Evolutionary conservation across 148 eudicot species (phyloP).

Genomic region (Spergularia bocconei): DNA sequence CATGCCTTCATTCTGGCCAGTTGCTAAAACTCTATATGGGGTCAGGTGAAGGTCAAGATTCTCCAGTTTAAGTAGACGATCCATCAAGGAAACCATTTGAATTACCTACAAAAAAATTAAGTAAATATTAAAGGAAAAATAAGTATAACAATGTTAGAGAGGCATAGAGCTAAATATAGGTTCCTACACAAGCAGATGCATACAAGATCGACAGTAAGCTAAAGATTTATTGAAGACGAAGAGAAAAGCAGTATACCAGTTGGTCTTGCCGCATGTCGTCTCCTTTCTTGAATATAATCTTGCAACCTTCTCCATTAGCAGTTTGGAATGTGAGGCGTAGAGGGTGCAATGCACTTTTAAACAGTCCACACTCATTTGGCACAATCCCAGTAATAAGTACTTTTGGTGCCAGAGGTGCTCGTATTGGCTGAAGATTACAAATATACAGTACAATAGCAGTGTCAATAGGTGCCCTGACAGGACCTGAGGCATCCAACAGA

Average conservation of each 20-base stretch:
- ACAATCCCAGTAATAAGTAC: conserved; percentile 86
- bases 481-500: not conserved
- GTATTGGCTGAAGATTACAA: conserved; percentile 61
- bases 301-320: conserved; percentile 72
- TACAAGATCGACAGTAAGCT: not conserved
- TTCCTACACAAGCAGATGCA: not conserved
- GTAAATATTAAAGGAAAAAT: too few species aligned
- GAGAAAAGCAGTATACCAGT: conserved; percentile 46
- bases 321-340: conserved; percentile 83
- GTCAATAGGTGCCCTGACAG: conserved; percentile 7
- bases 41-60: conserved; percentile 94
- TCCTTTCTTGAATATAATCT: conserved; percentile 95
- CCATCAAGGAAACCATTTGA: conserved; percentile 98
- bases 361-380: conserved; percentile 86
- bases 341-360: conserved; percentile 90
- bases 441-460: not conserved
- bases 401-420: conserved; percentile 82
- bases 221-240: conserved; percentile 10
- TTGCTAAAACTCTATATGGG: conserved; percentile 94
- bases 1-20: conserved; percentile 99
- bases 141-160: conserved; percentile 1
- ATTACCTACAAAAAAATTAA: conserved; percentile 53
- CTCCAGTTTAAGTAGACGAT: conserved; percentile 90
- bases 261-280: conserved; percentile 99
- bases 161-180: not conserved